Base-by-base conservation (phyloP, 495 filamentous ascomycete species). In the Tetracladium marchalianum region DNA sequence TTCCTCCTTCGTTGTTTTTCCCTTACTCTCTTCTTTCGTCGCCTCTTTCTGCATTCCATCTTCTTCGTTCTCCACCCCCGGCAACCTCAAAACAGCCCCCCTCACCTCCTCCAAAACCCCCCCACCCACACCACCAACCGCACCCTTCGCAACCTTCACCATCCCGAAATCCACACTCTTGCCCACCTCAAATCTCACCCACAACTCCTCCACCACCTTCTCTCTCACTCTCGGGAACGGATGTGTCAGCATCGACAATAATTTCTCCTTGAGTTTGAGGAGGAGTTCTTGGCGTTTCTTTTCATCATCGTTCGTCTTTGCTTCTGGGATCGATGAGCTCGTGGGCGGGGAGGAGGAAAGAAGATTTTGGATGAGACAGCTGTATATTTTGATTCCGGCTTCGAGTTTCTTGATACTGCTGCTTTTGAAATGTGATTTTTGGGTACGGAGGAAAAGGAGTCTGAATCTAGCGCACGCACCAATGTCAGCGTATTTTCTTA, bases 371-470 rank as follows among this genome's bases (percentile, higher is more conserved):
- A 49, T 57, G 6, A 96, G 62, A 12, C 78, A 78, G 5, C 79
- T 74, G 63, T 95, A 97, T 5, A 88, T 73, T 46, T 75, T 78
- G 36, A 93, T 65, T 13, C 84, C 87, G 1, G 85, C 84, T 58
- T 84, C 77, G 9, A 97, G 68, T 53, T 89, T 86, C 22, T 75
- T 70, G 5, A 94, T 77, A 57, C 85, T 87, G 10, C 76, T 72
- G 9, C 85, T 83, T 65, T 88, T 90, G 69, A 81, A 87, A 54
- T 88, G 86, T 4, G 85, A 71, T 62, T 82, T 86, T 52, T 90
- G 87, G 8, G 80, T 73, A 11, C 77, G 62, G 27, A 77, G 64
- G 45, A 89, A 88, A 15, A 94, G 59, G 17, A 60, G 72, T 52
- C 73, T 72, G 53, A 72, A 73, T 46, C 71, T 44, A 38, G 18